phyloP scores from a whole-genome alignment of 441 rosid genomes.

The Manihot esculenta region DNA sequence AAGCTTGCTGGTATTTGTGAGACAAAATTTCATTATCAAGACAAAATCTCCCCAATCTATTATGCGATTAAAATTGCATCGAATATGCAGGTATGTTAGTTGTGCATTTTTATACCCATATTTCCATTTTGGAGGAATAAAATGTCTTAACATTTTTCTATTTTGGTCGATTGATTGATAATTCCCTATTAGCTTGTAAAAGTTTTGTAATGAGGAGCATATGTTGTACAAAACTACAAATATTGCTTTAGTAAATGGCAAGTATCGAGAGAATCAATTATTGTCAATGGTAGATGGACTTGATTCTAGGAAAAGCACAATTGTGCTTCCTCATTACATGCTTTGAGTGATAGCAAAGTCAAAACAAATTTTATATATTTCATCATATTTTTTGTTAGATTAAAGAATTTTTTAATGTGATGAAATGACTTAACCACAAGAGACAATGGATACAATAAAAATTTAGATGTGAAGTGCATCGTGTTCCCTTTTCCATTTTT shows the following conservation, averaged over 20 bases:
- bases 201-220: background rate
- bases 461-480: background rate
- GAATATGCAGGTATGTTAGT: slow-evolving; percentile 60
- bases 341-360: background rate
- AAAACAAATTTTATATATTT: background rate
- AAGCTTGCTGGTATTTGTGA: slow-evolving; percentile 89
- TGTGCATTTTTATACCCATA: background rate
- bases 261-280: background rate
- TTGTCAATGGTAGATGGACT: background rate
- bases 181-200: background rate
- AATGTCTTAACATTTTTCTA: background rate
- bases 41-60: slow-evolving; percentile 61
- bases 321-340: background rate
- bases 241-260: background rate
- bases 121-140: background rate
- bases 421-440: background rate
- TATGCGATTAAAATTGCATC: slow-evolving; percentile 55
- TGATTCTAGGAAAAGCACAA: background rate
- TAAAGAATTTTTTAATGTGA: background rate
- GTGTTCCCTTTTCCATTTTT: background rate
- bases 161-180: background rate
- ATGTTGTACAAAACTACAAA: background rate
- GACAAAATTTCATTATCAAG: slow-evolving; percentile 84
- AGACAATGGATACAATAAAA: background rate
- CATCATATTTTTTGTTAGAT: background rate